Evolutionary conservation across 331 rosid genomes (phyloP).

Genomic region (Malus hybrid): DNA sequence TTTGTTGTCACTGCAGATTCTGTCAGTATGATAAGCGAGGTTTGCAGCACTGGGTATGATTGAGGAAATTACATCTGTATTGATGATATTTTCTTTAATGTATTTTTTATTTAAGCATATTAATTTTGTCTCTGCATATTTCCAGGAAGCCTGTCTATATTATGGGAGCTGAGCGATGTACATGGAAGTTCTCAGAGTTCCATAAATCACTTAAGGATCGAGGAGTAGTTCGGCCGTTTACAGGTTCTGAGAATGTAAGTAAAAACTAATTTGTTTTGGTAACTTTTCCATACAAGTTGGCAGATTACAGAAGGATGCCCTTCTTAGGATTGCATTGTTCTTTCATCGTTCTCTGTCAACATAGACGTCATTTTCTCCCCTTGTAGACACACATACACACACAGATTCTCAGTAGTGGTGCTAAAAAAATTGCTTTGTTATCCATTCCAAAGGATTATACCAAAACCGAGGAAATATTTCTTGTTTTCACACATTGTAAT

Average conservation of each 20-base stretch:
- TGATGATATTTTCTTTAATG: background rate
- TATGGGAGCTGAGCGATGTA: constrained; percentile 68
- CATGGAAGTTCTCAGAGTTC: constrained; percentile 77
- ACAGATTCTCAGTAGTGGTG: background rate
- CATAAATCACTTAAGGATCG: constrained; percentile 56
- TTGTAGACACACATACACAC: background rate
- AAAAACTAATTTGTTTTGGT: background rate
- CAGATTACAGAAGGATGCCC: background rate
- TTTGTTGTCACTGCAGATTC: constrained; percentile 94
- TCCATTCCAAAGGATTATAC: background rate
- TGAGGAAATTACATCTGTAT: constrained; percentile 13
- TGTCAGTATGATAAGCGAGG: constrained; percentile 86
- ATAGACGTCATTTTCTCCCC: background rate
- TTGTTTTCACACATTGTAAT: background rate
- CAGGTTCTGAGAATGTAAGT: constrained; percentile 96
- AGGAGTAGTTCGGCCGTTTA: constrained; percentile 76
- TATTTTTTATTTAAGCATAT: background rate
- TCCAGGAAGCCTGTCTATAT: constrained; percentile 84
- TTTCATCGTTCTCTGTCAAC: background rate
- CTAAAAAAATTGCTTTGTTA: background rate
- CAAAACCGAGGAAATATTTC: background rate
- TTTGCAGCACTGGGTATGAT: constrained; percentile 95
- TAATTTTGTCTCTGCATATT: background rate
- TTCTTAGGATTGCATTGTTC: background rate
- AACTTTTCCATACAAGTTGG: background rate